phyloP scores from a whole-genome alignment of 192 early-diverging fungal species.

The Thamnidium elegans region DNA sequence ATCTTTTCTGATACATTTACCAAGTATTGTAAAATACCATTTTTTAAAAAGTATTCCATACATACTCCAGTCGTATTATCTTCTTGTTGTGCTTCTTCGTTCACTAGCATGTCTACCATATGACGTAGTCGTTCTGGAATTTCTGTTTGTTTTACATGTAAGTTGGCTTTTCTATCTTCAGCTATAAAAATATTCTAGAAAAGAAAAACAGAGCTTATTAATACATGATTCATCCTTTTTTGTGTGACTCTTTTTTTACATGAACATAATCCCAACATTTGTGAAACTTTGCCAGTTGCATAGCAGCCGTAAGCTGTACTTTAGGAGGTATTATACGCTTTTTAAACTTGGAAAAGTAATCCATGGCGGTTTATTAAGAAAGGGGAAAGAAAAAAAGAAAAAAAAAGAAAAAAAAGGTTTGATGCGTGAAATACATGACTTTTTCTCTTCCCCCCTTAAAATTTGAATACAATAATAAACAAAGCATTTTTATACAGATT shows the following conservation, averaged over 20 bases:
- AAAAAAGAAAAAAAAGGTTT: not conserved
- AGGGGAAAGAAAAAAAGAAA: not conserved
- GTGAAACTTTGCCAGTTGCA: constrained; percentile 68
- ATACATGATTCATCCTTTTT: not conserved
- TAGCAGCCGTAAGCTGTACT: constrained; percentile 55
- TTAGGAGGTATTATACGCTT: constrained; percentile 62
- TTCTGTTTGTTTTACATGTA: constrained; percentile 68
- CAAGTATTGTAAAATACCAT: constrained; percentile 75
- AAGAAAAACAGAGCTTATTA: not conserved
- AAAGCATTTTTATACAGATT: not conserved
- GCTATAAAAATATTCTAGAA: constrained; percentile 34
- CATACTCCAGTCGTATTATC: constrained; percentile 75
- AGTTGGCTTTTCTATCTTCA: constrained; percentile 29
- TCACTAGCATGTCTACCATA: constrained; percentile 89
- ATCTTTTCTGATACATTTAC: constrained; percentile 69
- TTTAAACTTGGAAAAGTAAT: constrained; percentile 68
- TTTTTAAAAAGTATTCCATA: constrained; percentile 87
- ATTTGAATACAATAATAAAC: not conserved
- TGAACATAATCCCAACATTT: constrained; percentile 69
- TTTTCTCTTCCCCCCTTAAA: not conserved
- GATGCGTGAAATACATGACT: not conserved
- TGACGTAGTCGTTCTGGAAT: constrained; percentile 69
- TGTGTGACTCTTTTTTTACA: constrained; percentile 29
- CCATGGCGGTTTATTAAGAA: constrained; percentile 32
- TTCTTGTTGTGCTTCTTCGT: constrained; percentile 78